These are phyloP conservation scores for Gentiana straminea DNA, from an alignment of 257 asterid species.

Conservation along the genomic window DNA sequence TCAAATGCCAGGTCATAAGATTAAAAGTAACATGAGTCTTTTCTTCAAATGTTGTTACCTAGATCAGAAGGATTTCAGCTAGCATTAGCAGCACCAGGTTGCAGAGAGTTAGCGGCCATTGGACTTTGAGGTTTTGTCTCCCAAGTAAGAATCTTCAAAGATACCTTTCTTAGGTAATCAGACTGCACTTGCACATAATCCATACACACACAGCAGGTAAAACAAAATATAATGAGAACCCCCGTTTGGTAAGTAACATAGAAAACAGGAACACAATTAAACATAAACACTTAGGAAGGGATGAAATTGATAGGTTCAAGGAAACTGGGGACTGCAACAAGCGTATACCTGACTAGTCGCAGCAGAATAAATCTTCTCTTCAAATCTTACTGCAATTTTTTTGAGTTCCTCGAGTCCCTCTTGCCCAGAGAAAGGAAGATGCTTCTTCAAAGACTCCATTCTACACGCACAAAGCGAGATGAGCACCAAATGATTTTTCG, in stretches of 20 bases:
- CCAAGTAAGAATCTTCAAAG: slow-evolving; percentile 76
- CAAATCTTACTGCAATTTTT: slow-evolving; percentile 76
- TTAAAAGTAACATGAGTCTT: too few species aligned
- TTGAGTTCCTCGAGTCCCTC: slow-evolving; percentile 76
- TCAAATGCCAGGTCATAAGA: too few species aligned
- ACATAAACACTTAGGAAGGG: not conserved
- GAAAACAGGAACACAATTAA: not conserved
- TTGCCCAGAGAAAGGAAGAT: slow-evolving; percentile 77
- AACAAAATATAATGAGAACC: not conserved
- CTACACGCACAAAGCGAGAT: slow-evolving; percentile 22
- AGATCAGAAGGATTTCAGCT: slow-evolving; percentile 51
- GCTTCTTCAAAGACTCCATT: slow-evolving; percentile 82
- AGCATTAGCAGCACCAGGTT: slow-evolving; percentile 38
- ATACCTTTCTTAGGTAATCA: slow-evolving; percentile 76
- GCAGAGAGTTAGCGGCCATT: slow-evolving; percentile 32
- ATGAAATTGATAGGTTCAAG: not conserved
- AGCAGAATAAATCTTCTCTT: slow-evolving; percentile 68
- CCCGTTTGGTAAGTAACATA: not conserved
- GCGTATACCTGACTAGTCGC: slow-evolving; percentile 66
- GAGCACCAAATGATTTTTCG: too few species aligned
- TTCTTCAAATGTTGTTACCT: slow-evolving; percentile 29
- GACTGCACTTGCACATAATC: slow-evolving; percentile 33
- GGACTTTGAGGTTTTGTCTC: slow-evolving; percentile 68
- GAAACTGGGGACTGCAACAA: not conserved
- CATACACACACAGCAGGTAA: slow-evolving; percentile 3